Evolutionary conservation across 345 rosid genomes (phyloP), one percentile per base, ranked within the genome.

Genomic region (Moringa oleifera): DNA sequence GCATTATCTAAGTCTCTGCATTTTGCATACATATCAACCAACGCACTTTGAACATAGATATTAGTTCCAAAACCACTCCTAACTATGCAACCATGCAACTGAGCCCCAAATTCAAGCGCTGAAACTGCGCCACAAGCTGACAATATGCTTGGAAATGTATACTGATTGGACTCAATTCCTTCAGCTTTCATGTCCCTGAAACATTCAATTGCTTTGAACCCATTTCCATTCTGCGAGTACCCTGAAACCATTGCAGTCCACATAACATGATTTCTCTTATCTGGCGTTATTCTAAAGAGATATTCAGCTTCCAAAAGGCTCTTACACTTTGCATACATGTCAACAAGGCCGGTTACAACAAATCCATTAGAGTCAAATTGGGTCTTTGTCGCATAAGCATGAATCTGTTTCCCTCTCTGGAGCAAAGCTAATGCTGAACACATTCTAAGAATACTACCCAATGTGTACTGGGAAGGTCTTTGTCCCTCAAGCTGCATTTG

Each of bases 241-340:
- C 89, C 97, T 1, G 92, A 77, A 57, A 93, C 74, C 94, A 93
- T 90, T 7, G 96, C 89, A 22, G 94, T 88, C 98, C 98, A 90
- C 4, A 85, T 75, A 7, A 87, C 97, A 59, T 75, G 80, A 68
- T 76, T 84, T 66, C 68, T 80, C 53, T 63, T 65, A 55, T 75
- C 72, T 15, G 65, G 59, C 73, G 80, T 77, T 18, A 45, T 77
- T 50, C 2, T 23, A 53, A 93, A 93, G 46, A 93, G 72, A 64
- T 7, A 68, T 52, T 85, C 98, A 54, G 98, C 98, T 73, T 85
- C 91, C 50, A 23, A 61, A 58, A 93, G 73, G 64, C 81, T 77
- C 33, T 72, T 74, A 73, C 94, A 83, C 67, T 86, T 85, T 0
- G 86, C 90, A 66, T 90, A 93, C 92, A 88, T 77, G 67, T 84